Conservation (phyloP, 768 basidiomycete species). For the Dioszegia crocea region DNA sequence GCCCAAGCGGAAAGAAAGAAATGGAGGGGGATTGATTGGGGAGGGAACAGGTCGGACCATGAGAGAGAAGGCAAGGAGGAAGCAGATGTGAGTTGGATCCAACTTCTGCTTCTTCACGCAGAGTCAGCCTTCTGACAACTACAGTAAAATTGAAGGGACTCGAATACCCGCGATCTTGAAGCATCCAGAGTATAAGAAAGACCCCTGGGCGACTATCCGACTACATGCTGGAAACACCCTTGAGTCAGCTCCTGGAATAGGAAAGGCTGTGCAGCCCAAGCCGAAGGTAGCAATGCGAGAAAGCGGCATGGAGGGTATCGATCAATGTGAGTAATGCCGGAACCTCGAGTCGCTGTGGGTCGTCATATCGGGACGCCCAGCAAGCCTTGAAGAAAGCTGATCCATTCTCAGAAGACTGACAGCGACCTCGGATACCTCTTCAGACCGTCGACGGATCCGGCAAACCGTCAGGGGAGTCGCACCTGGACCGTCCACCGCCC, state of each 20-base stretch:
- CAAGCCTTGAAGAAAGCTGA: too few relatives aligned
- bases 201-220: conserved; percentile 47
- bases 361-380: too few relatives aligned
- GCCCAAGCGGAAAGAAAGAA: conserved; percentile 1
- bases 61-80: conserved; percentile 40
- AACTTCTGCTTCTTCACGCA: background rate
- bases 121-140: background rate
- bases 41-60: conserved; percentile 44
- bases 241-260: background rate
- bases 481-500: too few relatives aligned
- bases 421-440: too few relatives aligned
- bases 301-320: conserved; percentile 2
- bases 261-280: too few relatives aligned
- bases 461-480: too few relatives aligned
- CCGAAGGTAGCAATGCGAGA: background rate
- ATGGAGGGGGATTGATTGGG: conserved; percentile 30
- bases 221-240: conserved; percentile 43
- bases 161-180: conserved; percentile 37
- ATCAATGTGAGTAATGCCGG: conserved; percentile 4
- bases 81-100: conserved; percentile 37
- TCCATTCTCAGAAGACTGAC: too few relatives aligned
- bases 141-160: conserved; percentile 24
- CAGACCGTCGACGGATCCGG: too few relatives aligned
- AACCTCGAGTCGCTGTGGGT: too few relatives aligned
- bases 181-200: conserved; percentile 41